Evolutionary conservation across 768 basidiomycete genomes (phyloP).

Genomic region (Lanmaoa pseudosensibilis): DNA sequence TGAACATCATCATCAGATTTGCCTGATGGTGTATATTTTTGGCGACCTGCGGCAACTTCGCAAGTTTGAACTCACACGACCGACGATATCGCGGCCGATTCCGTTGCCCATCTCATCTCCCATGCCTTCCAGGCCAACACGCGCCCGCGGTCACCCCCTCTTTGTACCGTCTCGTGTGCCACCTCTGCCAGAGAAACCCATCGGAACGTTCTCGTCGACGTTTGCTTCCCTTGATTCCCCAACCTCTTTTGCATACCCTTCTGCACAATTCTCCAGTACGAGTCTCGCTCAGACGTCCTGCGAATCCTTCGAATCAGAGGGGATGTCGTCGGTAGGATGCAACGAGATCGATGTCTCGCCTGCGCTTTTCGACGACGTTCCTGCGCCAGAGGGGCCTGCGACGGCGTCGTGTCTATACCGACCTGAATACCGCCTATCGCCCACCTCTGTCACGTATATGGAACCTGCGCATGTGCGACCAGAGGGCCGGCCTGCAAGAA

Average conservation of each 20-base stretch:
- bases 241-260: slow-evolving; percentile 2
- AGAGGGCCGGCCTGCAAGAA: neutral
- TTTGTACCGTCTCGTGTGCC: slow-evolving; percentile 8
- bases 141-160: neutral
- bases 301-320: slow-evolving; percentile 21
- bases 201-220: neutral
- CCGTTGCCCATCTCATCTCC: slow-evolving; percentile 20
- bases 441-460: slow-evolving; percentile 19
- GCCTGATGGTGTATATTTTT: slow-evolving; percentile 76
- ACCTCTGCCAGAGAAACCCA: slow-evolving; percentile 5
- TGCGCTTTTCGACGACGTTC: slow-evolving; percentile 44
- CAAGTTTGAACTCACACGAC: slow-evolving; percentile 74
- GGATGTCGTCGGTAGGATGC: slow-evolving; percentile 12
- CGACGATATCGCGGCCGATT: slow-evolving; percentile 54
- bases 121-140: neutral
- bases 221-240: slow-evolving; percentile 12
- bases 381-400: slow-evolving; percentile 46
- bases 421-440: slow-evolving; percentile 27
- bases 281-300: slow-evolving; percentile 7
- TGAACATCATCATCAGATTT: slow-evolving; percentile 38
- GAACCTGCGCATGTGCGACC: slow-evolving; percentile 19
- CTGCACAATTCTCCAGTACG: slow-evolving; percentile 9
- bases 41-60: slow-evolving; percentile 78
- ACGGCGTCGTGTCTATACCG: slow-evolving; percentile 39
- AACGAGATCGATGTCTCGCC: slow-evolving; percentile 41